These are phyloP conservation scores for Schwanniomyces polymorphus DNA, from an alignment of 805 yeast genomes.

Conservation along the genomic window DNA sequence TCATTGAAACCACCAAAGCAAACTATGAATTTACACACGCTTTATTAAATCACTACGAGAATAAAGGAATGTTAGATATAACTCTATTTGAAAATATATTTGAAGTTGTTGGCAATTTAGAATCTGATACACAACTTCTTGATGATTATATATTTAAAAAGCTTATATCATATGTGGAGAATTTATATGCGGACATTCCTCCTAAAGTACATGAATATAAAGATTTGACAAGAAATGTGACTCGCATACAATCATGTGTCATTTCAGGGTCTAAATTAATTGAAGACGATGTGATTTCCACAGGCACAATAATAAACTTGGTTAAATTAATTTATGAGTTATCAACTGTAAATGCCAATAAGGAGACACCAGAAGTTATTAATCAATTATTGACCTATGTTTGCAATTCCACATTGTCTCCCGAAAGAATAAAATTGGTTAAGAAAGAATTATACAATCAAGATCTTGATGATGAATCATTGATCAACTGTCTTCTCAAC, in stretches of 20 bases:
- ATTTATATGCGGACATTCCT: conserved; percentile 20
- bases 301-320: conserved; percentile 12
- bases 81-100: conserved; percentile 8
- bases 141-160: conserved; percentile 18
- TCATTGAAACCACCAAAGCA: conserved; percentile 8
- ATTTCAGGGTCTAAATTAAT: neutral
- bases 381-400: conserved; percentile 9
- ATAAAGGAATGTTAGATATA: conserved; percentile 2
- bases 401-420: neutral
- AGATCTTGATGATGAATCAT: conserved; percentile 22
- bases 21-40: conserved; percentile 14
- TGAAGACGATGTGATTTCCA: conserved; percentile 1
- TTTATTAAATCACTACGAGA: conserved; percentile 8
- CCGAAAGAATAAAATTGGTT: conserved; percentile 7
- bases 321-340: conserved; percentile 25
- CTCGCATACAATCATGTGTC: conserved; percentile 14
- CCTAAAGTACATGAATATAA: conserved; percentile 39
- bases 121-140: conserved; percentile 7
- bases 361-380: conserved; percentile 6
- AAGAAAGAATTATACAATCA: conserved; percentile 15
- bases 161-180: conserved; percentile 26
- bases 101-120: neutral
- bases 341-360: conserved; percentile 8
- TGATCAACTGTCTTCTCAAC: conserved; percentile 17
- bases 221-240: conserved; percentile 26